Conservation (phyloP, 2,329 filamentous ascomycete species). For the Seiridium unicorne region DNA sequence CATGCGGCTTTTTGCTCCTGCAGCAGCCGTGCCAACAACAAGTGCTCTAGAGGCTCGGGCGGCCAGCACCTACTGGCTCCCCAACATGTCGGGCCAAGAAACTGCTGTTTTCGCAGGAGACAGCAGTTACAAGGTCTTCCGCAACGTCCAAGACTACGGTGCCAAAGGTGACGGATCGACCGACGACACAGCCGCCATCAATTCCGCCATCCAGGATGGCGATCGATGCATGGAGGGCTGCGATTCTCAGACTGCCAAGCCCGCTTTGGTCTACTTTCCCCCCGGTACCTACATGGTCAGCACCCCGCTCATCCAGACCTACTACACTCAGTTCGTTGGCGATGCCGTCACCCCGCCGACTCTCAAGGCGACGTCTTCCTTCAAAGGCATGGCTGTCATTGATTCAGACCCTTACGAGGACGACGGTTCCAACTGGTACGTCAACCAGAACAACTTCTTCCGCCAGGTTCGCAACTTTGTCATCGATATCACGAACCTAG, state of each 20-base stretch:
- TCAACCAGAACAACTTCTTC: conserved; percentile 84
- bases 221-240: conserved; percentile 78
- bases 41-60: conserved; percentile 22
- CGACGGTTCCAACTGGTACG: conserved; percentile 70
- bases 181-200: conserved; percentile 89
- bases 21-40: conserved; percentile 15
- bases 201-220: conserved; percentile 74
- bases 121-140: conserved; percentile 67
- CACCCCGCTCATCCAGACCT: conserved; percentile 76
- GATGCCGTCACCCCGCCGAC: conserved; percentile 72
- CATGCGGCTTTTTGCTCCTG: conserved; percentile 21
- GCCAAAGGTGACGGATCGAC: conserved; percentile 66
- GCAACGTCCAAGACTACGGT: conserved; percentile 75
- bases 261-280: conserved; percentile 89
- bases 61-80: conserved; percentile 67
- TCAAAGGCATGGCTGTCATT: conserved; percentile 83
- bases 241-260: conserved; percentile 79
- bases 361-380: conserved; percentile 70
- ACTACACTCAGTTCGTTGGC: conserved; percentile 91
- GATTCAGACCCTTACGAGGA: conserved; percentile 82
- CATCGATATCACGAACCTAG: conserved; percentile 71
- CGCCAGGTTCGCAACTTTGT: conserved; percentile 79
- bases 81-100: conserved; percentile 68
- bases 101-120: conserved; percentile 60
- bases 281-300: conserved; percentile 82